These are phyloP conservation scores for Wickerhamiella spandovensis DNA, from an alignment of 805 yeast species.

Conservation along the genomic window DNA sequence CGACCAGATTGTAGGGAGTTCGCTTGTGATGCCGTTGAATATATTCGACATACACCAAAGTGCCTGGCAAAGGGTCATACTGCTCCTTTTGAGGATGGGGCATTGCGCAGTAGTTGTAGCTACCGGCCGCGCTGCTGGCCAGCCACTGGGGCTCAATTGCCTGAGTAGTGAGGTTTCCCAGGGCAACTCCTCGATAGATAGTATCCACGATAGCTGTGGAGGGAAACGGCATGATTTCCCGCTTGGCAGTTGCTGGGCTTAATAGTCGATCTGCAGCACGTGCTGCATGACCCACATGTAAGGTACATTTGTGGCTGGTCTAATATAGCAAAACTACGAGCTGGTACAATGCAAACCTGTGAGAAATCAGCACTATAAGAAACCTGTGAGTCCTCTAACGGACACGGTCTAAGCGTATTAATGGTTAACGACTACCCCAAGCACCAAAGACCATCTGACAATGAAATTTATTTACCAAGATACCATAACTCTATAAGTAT, in stretches of 20 bases:
- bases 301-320: too few relatives aligned
- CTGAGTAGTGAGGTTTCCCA: background rate
- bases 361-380: too few relatives aligned
- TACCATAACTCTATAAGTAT: too few relatives aligned
- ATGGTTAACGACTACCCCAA: too few relatives aligned
- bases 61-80: conserved; percentile 16
- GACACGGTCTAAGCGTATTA: too few relatives aligned
- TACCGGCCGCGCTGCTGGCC: conserved; percentile 14
- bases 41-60: conserved; percentile 27
- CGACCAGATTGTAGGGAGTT: conserved; percentile 30
- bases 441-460: too few relatives aligned
- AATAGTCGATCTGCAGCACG: background rate
- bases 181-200: background rate
- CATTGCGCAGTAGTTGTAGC: conserved; percentile 34
- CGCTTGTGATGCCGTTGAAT: conserved; percentile 35
- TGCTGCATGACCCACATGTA: background rate
- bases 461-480: too few relatives aligned
- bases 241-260: background rate
- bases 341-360: too few relatives aligned
- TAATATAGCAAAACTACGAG: too few relatives aligned
- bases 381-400: too few relatives aligned
- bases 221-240: background rate
- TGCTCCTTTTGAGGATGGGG: conserved; percentile 29
- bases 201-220: background rate
- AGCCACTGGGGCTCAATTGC: background rate